Evolutionary conservation across 805 yeast genomes (phyloP).

Genomic region (Yamadazyma nakazawae): DNA sequence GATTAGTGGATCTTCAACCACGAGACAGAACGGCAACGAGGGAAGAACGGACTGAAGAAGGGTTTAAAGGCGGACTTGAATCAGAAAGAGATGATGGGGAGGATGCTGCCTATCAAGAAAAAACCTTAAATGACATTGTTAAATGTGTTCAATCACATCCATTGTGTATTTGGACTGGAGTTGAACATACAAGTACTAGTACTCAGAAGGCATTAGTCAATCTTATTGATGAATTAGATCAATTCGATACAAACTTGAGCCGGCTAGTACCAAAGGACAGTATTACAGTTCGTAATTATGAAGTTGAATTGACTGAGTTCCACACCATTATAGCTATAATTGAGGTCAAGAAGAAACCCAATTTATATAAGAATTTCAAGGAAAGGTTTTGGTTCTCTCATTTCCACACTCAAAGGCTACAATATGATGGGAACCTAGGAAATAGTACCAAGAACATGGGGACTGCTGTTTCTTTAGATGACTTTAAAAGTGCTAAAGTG

Average conservation of each 20-base stretch:
- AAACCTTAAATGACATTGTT: not conserved
- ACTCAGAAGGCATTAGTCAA: constrained; percentile 17
- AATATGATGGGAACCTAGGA: too few relatives aligned
- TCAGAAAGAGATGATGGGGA: not conserved
- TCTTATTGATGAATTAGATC: constrained; percentile 20
- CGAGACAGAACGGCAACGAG: not conserved
- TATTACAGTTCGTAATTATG: constrained; percentile 3
- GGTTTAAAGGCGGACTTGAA: not conserved
- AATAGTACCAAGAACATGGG: not conserved
- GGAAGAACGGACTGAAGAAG: not conserved
- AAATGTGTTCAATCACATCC: not conserved
- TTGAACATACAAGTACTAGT: constrained; percentile 4
- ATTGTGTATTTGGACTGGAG: constrained; percentile 6
- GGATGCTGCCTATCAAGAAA: not conserved
- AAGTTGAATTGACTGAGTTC: constrained; percentile 15
- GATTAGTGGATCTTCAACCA: not conserved
- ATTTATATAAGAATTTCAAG: constrained; percentile 18
- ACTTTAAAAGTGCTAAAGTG: not conserved
- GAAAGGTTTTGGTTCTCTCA: constrained; percentile 27
- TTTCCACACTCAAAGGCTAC: constrained; percentile 5
- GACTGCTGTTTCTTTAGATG: not conserved
- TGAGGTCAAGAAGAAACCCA: constrained; percentile 3
- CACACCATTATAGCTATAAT: constrained; percentile 18
- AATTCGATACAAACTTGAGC: constrained; percentile 18
- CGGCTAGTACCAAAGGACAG: constrained; percentile 1